phyloP scores from a whole-genome alignment of 441 rosid genomes.

The Gossypium trilobum region DNA sequence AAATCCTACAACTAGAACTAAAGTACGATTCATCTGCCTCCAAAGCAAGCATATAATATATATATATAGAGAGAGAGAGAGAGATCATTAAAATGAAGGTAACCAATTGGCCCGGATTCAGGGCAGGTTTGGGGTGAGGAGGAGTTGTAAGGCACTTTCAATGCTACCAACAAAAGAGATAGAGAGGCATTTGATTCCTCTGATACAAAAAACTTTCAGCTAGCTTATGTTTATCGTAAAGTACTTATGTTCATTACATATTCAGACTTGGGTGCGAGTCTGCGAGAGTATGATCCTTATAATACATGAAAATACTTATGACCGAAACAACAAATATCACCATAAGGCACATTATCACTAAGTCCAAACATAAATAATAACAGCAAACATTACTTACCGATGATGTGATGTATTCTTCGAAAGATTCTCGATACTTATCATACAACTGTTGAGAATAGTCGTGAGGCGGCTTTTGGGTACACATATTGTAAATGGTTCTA shows the following conservation, averaged over 20 bases:
- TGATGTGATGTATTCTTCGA: constrained; percentile 33
- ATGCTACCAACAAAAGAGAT: neutral
- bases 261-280: neutral
- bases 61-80: too few relatives aligned
- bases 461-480: constrained; percentile 42
- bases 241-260: neutral
- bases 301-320: neutral
- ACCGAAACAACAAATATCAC: neutral
- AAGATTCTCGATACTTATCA: constrained; percentile 32
- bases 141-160: neutral
- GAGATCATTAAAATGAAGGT: neutral
- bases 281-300: neutral
- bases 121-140: neutral
- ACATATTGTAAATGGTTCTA: constrained; percentile 43
- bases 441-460: constrained; percentile 40
- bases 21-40: neutral
- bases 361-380: neutral
- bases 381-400: constrained; percentile 16
- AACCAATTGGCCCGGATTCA: neutral
- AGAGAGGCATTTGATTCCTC: neutral
- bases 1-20: neutral
- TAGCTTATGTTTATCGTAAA: neutral
- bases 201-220: neutral
- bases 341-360: neutral
- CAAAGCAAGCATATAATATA: neutral